Base-by-base conservation (phyloP, 306 rosid species). In the Parietaria judaica region DNA sequence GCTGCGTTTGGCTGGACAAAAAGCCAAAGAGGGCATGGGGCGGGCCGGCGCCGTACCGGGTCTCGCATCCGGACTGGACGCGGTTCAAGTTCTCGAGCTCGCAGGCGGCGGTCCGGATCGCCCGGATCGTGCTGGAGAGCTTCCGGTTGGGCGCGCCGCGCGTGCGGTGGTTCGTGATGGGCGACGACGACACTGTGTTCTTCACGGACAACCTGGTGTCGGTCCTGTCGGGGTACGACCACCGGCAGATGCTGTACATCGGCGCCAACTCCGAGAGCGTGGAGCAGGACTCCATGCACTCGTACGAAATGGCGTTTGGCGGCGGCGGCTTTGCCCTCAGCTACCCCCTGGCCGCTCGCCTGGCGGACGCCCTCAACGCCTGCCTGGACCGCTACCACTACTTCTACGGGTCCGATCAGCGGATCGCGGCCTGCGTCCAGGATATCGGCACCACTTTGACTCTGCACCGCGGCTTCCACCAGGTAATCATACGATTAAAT, bases 131-230 rank as follows among this genome's bases (percentile, higher is more conserved):
- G 50, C 62, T 60, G 54, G 99, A 92, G 56, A 81, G 84, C 72
- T 92, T 77, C 58, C 78, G 38, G 16, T 82, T 88, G 69, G 82
- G 90, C 38, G 60, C 78, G 47, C 81, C 92, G 16, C 69, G 81
- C 67, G 95, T 84, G 54, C 70, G 95, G 79, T 94, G 99, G 99
- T 86, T 94, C 66, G 99, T 94, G 6, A 94, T 94, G 99, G 99
- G 97, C 44, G 97, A 88, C 63, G 99, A 94, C 43, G 97, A 94
- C 65, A 86, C 96, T 1, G 87, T 94, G 68, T 94, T 88, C 61
- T 86, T 94, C 60, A 8, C 86, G 0, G 70, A 82, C 54, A 94
- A 94, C 72, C 61, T 94, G n/a, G 95, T 84, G 38, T 68, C 87
- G 37, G 90, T 84, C 65, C 66, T 94, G 36, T 71, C 82, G 62